A percentile compares a stretch with the other conserved stretches of the same genome.
These are phyloP conservation scores for Kazachstania psychrophila DNA, from an alignment of 805 yeast genomes.

Conservation along the genomic window DNA sequence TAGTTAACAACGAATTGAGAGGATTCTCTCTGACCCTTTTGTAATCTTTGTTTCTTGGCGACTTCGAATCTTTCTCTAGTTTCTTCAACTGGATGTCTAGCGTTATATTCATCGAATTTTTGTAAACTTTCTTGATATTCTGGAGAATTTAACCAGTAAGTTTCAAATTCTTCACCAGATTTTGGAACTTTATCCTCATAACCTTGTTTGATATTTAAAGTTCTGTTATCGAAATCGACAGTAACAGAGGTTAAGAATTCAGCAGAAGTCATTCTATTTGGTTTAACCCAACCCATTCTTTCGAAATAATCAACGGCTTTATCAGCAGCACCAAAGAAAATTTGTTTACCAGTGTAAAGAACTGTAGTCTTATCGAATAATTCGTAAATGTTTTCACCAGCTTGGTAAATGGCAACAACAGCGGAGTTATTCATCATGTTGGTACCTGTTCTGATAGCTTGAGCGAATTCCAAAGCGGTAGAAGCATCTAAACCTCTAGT, in stretches of 20 bases:
- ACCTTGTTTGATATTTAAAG: slow-evolving; percentile 36
- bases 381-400: slow-evolving; percentile 54
- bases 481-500: slow-evolving; percentile 66
- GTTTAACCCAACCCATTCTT: slow-evolving; percentile 54
- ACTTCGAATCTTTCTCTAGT: slow-evolving; percentile 33
- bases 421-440: slow-evolving; percentile 49
- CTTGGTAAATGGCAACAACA: slow-evolving; percentile 58
- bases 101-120: slow-evolving; percentile 35
- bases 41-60: slow-evolving; percentile 36
- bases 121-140: slow-evolving; percentile 36
- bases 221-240: slow-evolving; percentile 51
- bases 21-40: slow-evolving; percentile 31
- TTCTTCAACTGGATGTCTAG: slow-evolving; percentile 35
- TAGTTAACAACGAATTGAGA: slow-evolving; percentile 40
- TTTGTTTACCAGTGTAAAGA: slow-evolving; percentile 51
- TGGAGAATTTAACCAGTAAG: slow-evolving; percentile 49
- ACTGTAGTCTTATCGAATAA: slow-evolving; percentile 54
- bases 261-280: slow-evolving; percentile 57
- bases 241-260: slow-evolving; percentile 61
- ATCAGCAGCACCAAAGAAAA: slow-evolving; percentile 47
- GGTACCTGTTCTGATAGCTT: slow-evolving; percentile 51
- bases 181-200: slow-evolving; percentile 44
- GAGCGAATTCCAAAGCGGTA: slow-evolving; percentile 56
- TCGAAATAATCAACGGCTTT: slow-evolving; percentile 47
- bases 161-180: slow-evolving; percentile 49